phyloP scores from a whole-genome alignment of 495 filamentous ascomycete genomes.

The Penicillium flavigenum region DNA sequence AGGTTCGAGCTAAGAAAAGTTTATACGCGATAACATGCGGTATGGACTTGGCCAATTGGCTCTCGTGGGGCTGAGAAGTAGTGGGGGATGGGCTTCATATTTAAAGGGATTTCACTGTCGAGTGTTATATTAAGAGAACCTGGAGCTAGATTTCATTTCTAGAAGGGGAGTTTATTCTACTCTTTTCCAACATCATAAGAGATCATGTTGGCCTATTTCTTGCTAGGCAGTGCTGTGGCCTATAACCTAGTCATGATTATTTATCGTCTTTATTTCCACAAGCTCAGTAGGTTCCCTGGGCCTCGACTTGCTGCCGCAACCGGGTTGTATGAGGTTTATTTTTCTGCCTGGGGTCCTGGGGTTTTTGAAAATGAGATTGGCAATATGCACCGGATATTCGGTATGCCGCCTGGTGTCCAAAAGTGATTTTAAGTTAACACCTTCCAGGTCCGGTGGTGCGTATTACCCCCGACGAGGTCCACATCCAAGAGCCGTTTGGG shows the following conservation, averaged over 20 bases:
- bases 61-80: not conserved
- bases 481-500: conserved; percentile 21
- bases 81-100: not conserved
- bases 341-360: conserved; percentile 39
- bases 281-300: conserved; percentile 46
- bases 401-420: conserved; percentile 12
- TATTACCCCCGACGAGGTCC: conserved; percentile 29
- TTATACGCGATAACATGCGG: conserved; percentile 4
- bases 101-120: not conserved
- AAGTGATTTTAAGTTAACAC: not conserved
- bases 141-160: not conserved
- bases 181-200: not conserved
- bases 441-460: conserved; percentile 28
- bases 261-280: conserved; percentile 39
- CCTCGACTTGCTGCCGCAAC: conserved; percentile 46
- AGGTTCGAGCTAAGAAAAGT: not conserved
- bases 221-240: conserved; percentile 28
- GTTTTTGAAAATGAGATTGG: conserved; percentile 43
- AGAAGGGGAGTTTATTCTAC: not conserved
- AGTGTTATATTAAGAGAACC: not conserved
- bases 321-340: conserved; percentile 49
- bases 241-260: conserved; percentile 26
- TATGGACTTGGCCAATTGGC: conserved; percentile 3
- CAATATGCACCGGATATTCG: conserved; percentile 45
- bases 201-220: conserved; percentile 26